phyloP scores from a whole-genome alignment of 1,139 yeast genomes.

The Hyphopichia wangnamkhiaoensis region DNA sequence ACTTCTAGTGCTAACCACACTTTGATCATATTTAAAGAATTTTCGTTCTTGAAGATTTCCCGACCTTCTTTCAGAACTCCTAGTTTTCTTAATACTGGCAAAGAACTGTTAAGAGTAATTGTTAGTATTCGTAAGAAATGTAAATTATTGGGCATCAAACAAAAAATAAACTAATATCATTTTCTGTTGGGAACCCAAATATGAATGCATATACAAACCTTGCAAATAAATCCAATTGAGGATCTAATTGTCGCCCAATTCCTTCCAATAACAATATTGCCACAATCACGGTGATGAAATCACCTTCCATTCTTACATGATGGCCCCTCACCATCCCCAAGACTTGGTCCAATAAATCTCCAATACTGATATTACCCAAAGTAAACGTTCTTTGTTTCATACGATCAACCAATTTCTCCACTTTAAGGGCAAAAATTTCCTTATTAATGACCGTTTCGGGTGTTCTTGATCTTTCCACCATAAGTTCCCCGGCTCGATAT shows the following conservation, averaged over 20 bases:
- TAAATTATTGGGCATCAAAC: constrained; percentile 2
- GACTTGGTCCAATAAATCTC: constrained; percentile 86
- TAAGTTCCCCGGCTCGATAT: constrained; percentile 87
- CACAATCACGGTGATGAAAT: constrained; percentile 88
- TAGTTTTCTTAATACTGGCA: constrained; percentile 84
- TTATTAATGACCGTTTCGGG: constrained; percentile 88
- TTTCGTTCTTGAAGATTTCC: constrained; percentile 57
- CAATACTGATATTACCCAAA: constrained; percentile 87
- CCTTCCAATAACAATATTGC: constrained; percentile 91
- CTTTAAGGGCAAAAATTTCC: constrained; percentile 85
- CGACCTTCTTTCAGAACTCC: constrained; percentile 71
- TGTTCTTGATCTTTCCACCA: constrained; percentile 92
- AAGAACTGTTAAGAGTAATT: constrained; percentile 55
- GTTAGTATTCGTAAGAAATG: constrained; percentile 1
- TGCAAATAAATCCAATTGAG: constrained; percentile 89
- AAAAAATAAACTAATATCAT: constrained; percentile 18
- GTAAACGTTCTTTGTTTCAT: constrained; percentile 90
- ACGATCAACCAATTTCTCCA: constrained; percentile 75
- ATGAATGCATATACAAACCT: constrained; percentile 76
- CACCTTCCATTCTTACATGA: constrained; percentile 98
- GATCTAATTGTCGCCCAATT: constrained; percentile 91
- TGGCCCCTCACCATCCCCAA: constrained; percentile 87
- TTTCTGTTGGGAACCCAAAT: constrained; percentile 58
- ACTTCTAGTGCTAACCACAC: constrained; percentile 92
- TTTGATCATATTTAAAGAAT: constrained; percentile 75